These are phyloP conservation scores for Torulaspora franciscae DNA, from an alignment of 805 yeast species.

Conservation along the genomic window DNA sequence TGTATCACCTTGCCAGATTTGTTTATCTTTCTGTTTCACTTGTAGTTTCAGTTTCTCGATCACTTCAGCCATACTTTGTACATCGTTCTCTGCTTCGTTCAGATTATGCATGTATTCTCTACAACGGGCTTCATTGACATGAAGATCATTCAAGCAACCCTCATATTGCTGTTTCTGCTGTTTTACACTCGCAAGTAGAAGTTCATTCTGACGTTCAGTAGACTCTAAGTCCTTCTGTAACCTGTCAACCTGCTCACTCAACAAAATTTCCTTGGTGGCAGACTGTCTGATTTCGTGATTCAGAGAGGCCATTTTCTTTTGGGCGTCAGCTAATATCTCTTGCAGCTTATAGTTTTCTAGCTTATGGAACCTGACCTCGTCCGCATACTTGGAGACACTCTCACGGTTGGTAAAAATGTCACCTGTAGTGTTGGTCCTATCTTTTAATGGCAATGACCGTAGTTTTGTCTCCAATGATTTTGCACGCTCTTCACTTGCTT, in stretches of 20 bases:
- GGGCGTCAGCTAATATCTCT: constrained; percentile 45
- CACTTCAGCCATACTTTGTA: constrained; percentile 48
- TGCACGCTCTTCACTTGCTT: constrained; percentile 43
- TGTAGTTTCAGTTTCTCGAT: constrained; percentile 50
- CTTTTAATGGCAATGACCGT: constrained; percentile 24
- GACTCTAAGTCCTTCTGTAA: constrained; percentile 56
- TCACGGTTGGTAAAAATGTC: constrained; percentile 30
- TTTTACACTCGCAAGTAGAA: constrained; percentile 50
- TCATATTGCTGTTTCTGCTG: constrained; percentile 70
- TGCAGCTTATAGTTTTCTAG: constrained; percentile 43
- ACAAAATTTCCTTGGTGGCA: constrained; percentile 35
- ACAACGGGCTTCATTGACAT: constrained; percentile 70
- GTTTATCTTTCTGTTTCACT: constrained; percentile 50
- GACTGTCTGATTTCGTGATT: constrained; percentile 42
- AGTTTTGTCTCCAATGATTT: constrained; percentile 39
- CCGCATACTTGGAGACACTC: constrained; percentile 31
- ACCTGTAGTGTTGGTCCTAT: constrained; percentile 29
- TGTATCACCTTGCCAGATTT: constrained; percentile 49
- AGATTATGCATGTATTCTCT: constrained; percentile 47
- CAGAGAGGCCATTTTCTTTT: constrained; percentile 41
- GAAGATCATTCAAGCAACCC: constrained; percentile 65
- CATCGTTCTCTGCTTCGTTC: constrained; percentile 47
- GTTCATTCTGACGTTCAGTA: constrained; percentile 49
- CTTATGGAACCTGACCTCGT: constrained; percentile 29
- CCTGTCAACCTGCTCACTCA: constrained; percentile 40